Evolutionary conservation across 1,284 basidiomycete genomes (phyloP), one percentile per base, ranked within the genome.

Genomic region (Ustilago trichophora): DNA sequence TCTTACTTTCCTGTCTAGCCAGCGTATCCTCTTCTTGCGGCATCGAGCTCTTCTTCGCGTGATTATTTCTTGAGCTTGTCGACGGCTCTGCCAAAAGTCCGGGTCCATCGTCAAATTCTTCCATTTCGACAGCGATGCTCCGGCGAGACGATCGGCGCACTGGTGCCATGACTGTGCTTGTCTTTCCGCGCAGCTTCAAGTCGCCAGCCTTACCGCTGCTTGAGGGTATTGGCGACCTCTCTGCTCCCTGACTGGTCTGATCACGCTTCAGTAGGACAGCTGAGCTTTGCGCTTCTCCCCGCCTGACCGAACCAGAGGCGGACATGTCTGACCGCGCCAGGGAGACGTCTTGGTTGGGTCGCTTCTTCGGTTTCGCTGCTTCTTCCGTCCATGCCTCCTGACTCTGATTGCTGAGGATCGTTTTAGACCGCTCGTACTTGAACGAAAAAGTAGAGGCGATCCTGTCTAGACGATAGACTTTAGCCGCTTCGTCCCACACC

Each of bases 391-490:
- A 59, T 2, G 32, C 56, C 3, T 44, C 47, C 3, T 53, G 56
- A 24, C 44, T 49, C 11, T 43, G 32, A 11, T 19, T 21, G 29
- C 66, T 69, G n/a, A 59, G 51, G 15, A 19, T 31, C 13, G 60
- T 69, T 45, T 55, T 64, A 2, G 51, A 56, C n/a, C 66, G 37
- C 19, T 69, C 66, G 25, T 52, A 63, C 32, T 69, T 69, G 32
- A 69, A 48, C 43, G 56, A 38, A 16, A 69, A 56, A 1, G 40
- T 51, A 7, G 66, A 46, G 11, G 66, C 66, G n/a, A 69, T 24
- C 4, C 56, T 50, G 13, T 60, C 60, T 1, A 69, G 33, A 2
- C 56, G 47, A 16, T 69, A 69, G 1, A 42, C 22, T 8, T 51
- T 34, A 12, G 24, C 42, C 3, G 4, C 44, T 6, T 43, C 32